phyloP scores from a whole-genome alignment of 1,284 basidiomycete species.

The Cryptococcus jaspeensis region DNA sequence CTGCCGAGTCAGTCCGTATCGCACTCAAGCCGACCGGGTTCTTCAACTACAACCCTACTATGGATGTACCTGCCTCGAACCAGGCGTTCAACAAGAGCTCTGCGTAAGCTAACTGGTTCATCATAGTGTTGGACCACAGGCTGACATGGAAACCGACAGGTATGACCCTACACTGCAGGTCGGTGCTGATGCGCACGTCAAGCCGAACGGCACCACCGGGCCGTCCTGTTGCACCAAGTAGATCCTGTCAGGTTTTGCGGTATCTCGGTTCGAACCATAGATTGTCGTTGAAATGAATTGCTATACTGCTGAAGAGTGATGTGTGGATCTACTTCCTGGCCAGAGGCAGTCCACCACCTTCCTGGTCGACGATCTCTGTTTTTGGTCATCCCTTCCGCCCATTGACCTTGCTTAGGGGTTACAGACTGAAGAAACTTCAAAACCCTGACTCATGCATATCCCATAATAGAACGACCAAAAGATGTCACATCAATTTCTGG shows the following conservation, averaged over 20 bases:
- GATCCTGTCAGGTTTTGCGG: too few relatives aligned
- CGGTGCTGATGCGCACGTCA: neutral
- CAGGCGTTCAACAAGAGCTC: constrained; percentile 32
- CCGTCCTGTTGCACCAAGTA: neutral
- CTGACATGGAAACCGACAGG: neutral
- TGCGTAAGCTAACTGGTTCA: neutral
- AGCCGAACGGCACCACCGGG: neutral
- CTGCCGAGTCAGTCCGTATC: constrained; percentile 18
- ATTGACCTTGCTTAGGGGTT: too few relatives aligned
- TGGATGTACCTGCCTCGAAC: constrained; percentile 23
- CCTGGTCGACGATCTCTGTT: too few relatives aligned
- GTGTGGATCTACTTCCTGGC: neutral
- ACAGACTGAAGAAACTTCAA: too few relatives aligned
- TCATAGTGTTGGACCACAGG: neutral
- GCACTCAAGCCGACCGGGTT: constrained; percentile 21
- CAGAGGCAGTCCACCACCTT: neutral
- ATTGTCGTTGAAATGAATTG: too few relatives aligned
- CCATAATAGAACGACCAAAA: too few relatives aligned
- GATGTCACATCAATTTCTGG: too few relatives aligned
- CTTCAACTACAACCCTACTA: constrained; percentile 13
- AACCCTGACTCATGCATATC: too few relatives aligned
- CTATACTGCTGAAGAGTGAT: neutral
- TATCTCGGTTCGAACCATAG: too few relatives aligned
- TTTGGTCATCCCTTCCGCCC: too few relatives aligned
- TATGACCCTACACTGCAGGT: neutral